Evolutionary conservation across 768 basidiomycete genomes (phyloP).

Genomic region (Clitopilus hobsonii): DNA sequence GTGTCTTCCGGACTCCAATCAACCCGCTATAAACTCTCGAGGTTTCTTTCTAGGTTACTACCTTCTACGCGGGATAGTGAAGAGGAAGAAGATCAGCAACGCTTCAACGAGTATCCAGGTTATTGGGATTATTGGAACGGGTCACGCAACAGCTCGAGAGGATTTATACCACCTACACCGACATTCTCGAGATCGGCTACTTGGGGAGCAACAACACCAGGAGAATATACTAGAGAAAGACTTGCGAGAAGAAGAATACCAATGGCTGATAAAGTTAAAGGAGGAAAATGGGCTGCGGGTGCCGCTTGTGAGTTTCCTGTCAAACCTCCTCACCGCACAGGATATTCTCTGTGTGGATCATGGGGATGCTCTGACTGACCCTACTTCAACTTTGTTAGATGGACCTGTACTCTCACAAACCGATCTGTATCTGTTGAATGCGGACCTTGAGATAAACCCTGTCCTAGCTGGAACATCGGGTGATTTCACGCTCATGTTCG

Average conservation of each 20-base stretch:
- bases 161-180: too few species aligned
- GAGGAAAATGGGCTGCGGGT: slow-evolving; percentile 39
- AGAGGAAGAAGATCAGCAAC: background rate
- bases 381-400: slow-evolving; percentile 38
- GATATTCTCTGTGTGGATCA: too few species aligned
- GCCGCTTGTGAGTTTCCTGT: slow-evolving; percentile 37
- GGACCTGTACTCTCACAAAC: slow-evolving; percentile 78
- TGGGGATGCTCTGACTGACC: too few species aligned
- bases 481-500: slow-evolving; percentile 66
- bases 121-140: background rate
- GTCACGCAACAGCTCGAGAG: too few species aligned
- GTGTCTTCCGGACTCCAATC: background rate
- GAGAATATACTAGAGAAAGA: background rate
- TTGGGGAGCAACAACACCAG: background rate
- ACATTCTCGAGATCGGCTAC: too few species aligned
- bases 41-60: background rate
- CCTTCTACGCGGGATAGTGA: background rate
- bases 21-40: background rate
- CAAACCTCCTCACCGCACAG: too few species aligned
- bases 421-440: slow-evolving; percentile 73
- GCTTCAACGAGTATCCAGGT: too few species aligned
- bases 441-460: slow-evolving; percentile 68
- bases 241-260: background rate
- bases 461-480: slow-evolving; percentile 49
- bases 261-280: slow-evolving; percentile 21